Base-by-base conservation (phyloP, 2,329 filamentous ascomycete species). In the Exserohilum turcica region DNA sequence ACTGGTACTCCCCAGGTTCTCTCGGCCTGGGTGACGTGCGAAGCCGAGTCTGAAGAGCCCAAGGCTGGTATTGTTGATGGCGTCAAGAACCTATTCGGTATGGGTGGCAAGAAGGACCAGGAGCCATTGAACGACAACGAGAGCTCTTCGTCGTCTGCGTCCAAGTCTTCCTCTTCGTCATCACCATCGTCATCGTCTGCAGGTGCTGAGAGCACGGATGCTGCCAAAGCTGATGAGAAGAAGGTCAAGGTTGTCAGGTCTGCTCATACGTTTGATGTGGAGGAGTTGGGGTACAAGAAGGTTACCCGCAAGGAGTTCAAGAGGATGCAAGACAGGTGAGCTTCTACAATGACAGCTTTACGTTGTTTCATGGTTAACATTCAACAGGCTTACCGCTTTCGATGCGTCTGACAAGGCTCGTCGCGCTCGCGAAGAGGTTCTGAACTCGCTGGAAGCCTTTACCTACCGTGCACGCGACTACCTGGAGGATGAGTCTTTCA, bases 71-170 rank as follows among this genome's bases (percentile, higher is more conserved):
- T 97, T 43, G 90, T 97, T 42, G 93, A 96, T 68, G 92, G 91
- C 37, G 91, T 97, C 61, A 99, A 99, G 82, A 95, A 92, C 60
- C 84, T 97, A 58, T 95, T 99, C 70, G 94, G 94, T 5, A 92
- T 97, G 71, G 94, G 93, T 21, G 90, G 90, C 68, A 91, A 91
- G 77, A 96, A 96, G 59, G 90, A 93, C 50, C 89, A 96, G 76
- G 82, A 84, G 58, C 78, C 83, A 6, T 70, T 96, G 29, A 82
- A 84, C 54, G 89, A 87, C 43, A 74, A 61, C 28, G 73, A 74
- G 46, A 68, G 63, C 54, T 63, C 66, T 58, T 67, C 67, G 16
- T 71, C 73, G 39, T 82, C 83, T 10, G 80, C 18, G 3, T 52
- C 79, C 18, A 73, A 43, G 61, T 72, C 61, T 73, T 59, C 79